These are phyloP conservation scores for Pseudofabraea citricarpa DNA, from an alignment of 2,329 filamentous ascomycete species.

Conservation along the genomic window DNA sequence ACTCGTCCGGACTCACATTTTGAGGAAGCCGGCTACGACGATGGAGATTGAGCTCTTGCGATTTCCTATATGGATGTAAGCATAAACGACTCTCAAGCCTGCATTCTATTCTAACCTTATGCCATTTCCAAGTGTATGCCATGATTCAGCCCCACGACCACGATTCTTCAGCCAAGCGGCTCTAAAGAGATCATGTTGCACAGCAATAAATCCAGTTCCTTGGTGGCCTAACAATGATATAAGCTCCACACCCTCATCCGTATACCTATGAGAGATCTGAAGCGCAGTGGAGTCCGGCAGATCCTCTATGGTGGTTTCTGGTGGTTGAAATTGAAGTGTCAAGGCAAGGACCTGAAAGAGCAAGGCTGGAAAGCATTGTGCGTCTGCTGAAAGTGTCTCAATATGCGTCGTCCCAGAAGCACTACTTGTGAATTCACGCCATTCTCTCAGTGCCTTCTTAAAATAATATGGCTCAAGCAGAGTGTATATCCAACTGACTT, in stretches of 20 bases:
- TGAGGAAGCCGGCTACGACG: constrained; percentile 1
- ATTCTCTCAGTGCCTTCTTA: constrained; percentile 4
- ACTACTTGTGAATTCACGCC: neutral
- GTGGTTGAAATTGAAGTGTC: constrained; percentile 7
- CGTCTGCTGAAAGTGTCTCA: constrained; percentile 8
- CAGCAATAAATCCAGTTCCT: constrained; percentile 4
- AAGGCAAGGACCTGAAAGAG: constrained; percentile 12
- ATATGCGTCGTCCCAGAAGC: constrained; percentile 1
- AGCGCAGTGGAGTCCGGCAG: constrained; percentile 1
- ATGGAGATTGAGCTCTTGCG: constrained; percentile 9
- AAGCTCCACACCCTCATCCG: constrained; percentile 8
- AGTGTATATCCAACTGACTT: constrained; percentile 6
- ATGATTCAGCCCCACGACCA: constrained; percentile 10
- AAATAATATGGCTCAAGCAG: constrained; percentile 8
- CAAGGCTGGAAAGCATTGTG: constrained; percentile 10
- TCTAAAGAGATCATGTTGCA: constrained; percentile 11
- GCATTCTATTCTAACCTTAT: constrained; percentile 2
- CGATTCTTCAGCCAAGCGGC: constrained; percentile 11
- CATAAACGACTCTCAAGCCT: neutral
- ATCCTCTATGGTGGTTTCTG: constrained; percentile 3
- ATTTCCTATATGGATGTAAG: constrained; percentile 5
- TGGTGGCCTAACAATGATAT: constrained; percentile 9
- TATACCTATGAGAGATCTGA: constrained; percentile 8
- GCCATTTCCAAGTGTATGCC: constrained; percentile 8
- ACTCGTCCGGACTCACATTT: neutral